Conservation (phyloP, 2,329 filamentous ascomycete species). For the Pyrenophora seminiperda region DNA sequence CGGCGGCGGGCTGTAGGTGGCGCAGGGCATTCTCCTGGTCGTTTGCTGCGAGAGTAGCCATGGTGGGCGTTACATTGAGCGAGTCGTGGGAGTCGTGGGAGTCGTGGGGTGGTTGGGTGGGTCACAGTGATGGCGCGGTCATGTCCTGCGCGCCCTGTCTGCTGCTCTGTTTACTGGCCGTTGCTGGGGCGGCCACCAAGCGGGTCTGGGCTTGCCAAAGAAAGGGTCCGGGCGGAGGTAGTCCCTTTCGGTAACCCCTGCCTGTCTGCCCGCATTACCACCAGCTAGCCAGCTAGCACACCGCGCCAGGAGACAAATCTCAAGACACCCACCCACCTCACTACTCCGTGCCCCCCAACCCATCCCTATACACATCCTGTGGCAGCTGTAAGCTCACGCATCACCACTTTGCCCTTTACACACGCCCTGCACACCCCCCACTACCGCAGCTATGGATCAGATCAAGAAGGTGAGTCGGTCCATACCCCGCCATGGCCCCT, state of each 20-base stretch:
- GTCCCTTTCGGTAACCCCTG: constrained; percentile 27
- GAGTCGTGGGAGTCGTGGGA: constrained; percentile 20
- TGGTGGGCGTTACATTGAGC: constrained; percentile 41
- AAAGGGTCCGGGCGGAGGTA: constrained; percentile 21
- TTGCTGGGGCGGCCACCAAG: constrained; percentile 29
- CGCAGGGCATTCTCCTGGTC: constrained; percentile 90
- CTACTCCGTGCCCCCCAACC: constrained; percentile 10
- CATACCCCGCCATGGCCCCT: constrained; percentile 45
- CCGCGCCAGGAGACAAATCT: constrained; percentile 25
- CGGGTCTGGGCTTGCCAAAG: constrained; percentile 19
- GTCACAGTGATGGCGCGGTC: constrained; percentile 6
- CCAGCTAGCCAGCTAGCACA: constrained; percentile 25
- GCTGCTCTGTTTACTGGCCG: constrained; percentile 39
- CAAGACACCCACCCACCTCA: constrained; percentile 29
- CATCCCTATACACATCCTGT: constrained; percentile 12
- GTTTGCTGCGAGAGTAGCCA: constrained; percentile 73
- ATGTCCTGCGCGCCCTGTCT: neutral
- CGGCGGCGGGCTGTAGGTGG: constrained; percentile 71
- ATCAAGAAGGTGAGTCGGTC: constrained; percentile 79
- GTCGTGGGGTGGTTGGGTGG: constrained; percentile 10
- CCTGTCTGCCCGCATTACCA: constrained; percentile 40
- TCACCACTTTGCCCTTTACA: constrained; percentile 1
- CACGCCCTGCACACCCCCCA: constrained; percentile 11
- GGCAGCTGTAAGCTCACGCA: constrained; percentile 10
- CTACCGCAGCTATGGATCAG: constrained; percentile 71